Conservation (phyloP, 768 basidiomycete genomes). For the Exsudoporus frostii region DNA sequence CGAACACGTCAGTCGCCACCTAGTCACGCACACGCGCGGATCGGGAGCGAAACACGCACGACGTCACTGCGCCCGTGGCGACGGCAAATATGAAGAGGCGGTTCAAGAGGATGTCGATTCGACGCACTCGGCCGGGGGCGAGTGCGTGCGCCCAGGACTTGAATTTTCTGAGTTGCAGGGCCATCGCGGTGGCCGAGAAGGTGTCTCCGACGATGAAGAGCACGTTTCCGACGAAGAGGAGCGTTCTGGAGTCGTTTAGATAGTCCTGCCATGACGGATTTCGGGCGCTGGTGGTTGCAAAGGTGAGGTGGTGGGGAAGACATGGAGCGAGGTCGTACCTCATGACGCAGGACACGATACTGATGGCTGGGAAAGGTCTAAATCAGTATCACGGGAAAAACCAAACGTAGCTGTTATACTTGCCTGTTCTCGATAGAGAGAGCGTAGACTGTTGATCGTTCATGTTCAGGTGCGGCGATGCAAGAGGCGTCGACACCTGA, state of each 20-base stretch:
- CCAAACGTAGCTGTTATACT: not conserved
- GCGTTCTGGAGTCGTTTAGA: not conserved
- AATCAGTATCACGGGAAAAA: not conserved
- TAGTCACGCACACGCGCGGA: no score
- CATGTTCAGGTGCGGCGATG: not conserved
- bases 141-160: slow-evolving; percentile 6
- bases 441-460: slow-evolving; percentile 6
- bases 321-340: slow-evolving; percentile 15
- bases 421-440: slow-evolving; percentile 23
- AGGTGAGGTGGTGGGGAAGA: not conserved
- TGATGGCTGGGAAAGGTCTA: slow-evolving; percentile 13
- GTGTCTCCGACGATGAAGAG: slow-evolving; percentile 27
- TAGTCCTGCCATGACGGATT: slow-evolving; percentile 12
- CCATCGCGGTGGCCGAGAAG: slow-evolving; percentile 20
- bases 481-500: not conserved
- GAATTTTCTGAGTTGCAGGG: slow-evolving; percentile 19
- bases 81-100: slow-evolving; percentile 23
- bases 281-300: not conserved
- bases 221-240: slow-evolving; percentile 20
- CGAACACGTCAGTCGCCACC: not conserved
- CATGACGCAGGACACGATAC: slow-evolving; percentile 8
- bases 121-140: not conserved
- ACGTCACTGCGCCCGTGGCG: slow-evolving; percentile 25
- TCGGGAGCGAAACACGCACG: slow-evolving; percentile 10
- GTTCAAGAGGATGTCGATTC: slow-evolving; percentile 22